A percentile compares a stretch with the other conserved stretches of the same genome.
Conservation (phyloP, 371 early-diverging fungal genomes). For the Mortierella sp. region DNA sequence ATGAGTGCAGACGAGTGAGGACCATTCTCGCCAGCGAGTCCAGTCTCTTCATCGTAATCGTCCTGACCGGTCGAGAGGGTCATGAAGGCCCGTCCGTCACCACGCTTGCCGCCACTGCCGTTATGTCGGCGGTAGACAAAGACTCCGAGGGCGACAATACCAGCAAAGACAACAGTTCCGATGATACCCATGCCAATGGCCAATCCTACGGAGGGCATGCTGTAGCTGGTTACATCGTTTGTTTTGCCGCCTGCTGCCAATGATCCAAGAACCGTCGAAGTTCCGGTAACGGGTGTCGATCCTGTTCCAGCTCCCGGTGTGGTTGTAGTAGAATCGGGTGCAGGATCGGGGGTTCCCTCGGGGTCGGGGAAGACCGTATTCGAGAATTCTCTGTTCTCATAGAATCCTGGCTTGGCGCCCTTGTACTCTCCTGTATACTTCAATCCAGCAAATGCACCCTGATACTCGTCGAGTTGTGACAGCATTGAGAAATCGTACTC, state of each 20-base stretch:
- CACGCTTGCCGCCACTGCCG: conserved; percentile 14
- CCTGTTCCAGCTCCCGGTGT: not conserved
- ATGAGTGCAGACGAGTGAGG: conserved; percentile 55
- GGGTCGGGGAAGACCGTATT: conserved; percentile 22
- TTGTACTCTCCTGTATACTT: conserved; percentile 43
- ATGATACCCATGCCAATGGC: conserved; percentile 37
- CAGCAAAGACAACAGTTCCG: conserved; percentile 23
- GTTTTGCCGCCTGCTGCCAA: not conserved
- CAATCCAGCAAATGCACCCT: conserved; percentile 26
- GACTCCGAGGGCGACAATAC: conserved; percentile 29
- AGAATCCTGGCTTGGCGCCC: conserved; percentile 38
- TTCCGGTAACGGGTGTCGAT: not conserved
- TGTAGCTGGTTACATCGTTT: not conserved
- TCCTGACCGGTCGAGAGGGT: conserved; percentile 28
- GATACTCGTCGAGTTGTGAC: conserved; percentile 24
- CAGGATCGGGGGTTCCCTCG: not conserved
- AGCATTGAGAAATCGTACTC: conserved; percentile 42
- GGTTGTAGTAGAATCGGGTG: not conserved
- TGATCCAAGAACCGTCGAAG: not conserved
- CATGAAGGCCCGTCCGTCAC: conserved; percentile 44
- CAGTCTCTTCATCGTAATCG: conserved; percentile 44
- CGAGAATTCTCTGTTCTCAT: conserved; percentile 43
- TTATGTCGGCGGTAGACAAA: conserved; percentile 25
- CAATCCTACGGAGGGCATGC: conserved; percentile 21
- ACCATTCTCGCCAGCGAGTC: conserved; percentile 50